Conservation (phyloP, 495 filamentous ascomycete species). For the Annulohypoxylon stygium region DNA sequence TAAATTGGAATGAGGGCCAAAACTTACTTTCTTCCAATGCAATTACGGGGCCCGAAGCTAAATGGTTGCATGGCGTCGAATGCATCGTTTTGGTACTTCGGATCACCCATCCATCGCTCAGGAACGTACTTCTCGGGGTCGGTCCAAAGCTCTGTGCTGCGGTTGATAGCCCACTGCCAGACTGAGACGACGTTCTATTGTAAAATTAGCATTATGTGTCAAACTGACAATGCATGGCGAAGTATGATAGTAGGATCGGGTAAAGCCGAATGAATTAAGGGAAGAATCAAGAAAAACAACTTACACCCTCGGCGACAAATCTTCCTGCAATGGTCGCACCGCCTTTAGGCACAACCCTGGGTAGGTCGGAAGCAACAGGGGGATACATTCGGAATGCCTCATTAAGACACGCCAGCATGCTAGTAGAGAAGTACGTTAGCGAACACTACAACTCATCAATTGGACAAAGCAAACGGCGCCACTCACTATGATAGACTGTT, state of each 20-base stretch:
- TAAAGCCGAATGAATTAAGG: not conserved
- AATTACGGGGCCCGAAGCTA: slow-evolving; percentile 65
- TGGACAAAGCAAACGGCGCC: not conserved
- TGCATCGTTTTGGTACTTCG: slow-evolving; percentile 56
- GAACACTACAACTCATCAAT: not conserved
- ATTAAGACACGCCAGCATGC: slow-evolving; percentile 66
- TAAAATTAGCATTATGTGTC: too few species aligned
- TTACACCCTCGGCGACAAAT: slow-evolving; percentile 56
- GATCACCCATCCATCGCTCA: slow-evolving; percentile 62
- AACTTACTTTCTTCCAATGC: slow-evolving; percentile 51
- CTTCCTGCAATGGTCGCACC: slow-evolving; percentile 62
- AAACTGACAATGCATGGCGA: not conserved
- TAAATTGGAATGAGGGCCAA: not conserved
- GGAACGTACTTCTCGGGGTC: slow-evolving; percentile 62
- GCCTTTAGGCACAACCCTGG: slow-evolving; percentile 56
- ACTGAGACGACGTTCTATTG: slow-evolving; percentile 62
- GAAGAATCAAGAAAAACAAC: slow-evolving; percentile 20
- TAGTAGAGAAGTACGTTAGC: not conserved
- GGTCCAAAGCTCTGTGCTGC: slow-evolving; percentile 53
- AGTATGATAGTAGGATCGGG: not conserved
- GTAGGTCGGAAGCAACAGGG: slow-evolving; percentile 61
- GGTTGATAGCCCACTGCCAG: slow-evolving; percentile 59
- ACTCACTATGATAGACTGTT: slow-evolving; percentile 60
- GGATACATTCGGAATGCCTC: slow-evolving; percentile 72
- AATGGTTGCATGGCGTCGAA: slow-evolving; percentile 64